Evolutionary conservation across 768 basidiomycete genomes (phyloP).

Genomic region (Podaxis carcinomalis): DNA sequence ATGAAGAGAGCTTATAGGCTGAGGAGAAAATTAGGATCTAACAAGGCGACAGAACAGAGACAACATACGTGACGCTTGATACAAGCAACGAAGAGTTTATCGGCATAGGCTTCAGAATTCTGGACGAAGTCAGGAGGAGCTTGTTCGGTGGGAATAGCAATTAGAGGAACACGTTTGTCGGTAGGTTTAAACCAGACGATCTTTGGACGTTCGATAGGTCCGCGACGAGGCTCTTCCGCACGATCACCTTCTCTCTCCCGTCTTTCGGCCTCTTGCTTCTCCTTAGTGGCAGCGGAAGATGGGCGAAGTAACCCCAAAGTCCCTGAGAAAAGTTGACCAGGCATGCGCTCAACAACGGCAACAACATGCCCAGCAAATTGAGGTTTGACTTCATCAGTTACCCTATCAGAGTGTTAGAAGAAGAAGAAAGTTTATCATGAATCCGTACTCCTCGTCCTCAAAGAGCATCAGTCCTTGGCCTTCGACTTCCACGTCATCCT

Average conservation of each 20-base stretch:
- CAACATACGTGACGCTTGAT: constrained; percentile 92
- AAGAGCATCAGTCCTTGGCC: constrained; percentile 96
- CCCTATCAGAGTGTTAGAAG: constrained; percentile 39
- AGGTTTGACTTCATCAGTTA: constrained; percentile 96
- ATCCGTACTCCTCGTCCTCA: constrained; percentile 88
- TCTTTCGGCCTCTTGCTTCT: constrained; percentile 97
- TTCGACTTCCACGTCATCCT: constrained; percentile 99
- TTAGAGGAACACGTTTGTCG: constrained; percentile 96
- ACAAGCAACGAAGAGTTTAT: constrained; percentile 94
- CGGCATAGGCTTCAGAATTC: constrained; percentile 84
- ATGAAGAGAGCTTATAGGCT: constrained; percentile 95
- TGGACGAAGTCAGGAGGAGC: constrained; percentile 95
- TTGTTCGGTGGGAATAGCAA: constrained; percentile 98
- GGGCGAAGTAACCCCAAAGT: constrained; percentile 93
- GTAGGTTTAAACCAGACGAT: constrained; percentile 99
- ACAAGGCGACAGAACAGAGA: neutral
- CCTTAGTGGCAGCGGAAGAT: constrained; percentile 95
- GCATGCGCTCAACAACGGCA: constrained; percentile 99
- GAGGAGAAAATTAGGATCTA: constrained; percentile 17
- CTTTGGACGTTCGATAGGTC: constrained; percentile 86
- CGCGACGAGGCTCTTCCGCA: constrained; percentile 76
- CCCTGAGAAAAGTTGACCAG: constrained; percentile 96
- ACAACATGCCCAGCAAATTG: constrained; percentile 99
- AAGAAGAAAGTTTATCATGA: neutral
- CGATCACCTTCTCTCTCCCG: constrained; percentile 95